Evolutionary conservation across 768 basidiomycete genomes (phyloP).

Genomic region (Suillus cothurnatus): DNA sequence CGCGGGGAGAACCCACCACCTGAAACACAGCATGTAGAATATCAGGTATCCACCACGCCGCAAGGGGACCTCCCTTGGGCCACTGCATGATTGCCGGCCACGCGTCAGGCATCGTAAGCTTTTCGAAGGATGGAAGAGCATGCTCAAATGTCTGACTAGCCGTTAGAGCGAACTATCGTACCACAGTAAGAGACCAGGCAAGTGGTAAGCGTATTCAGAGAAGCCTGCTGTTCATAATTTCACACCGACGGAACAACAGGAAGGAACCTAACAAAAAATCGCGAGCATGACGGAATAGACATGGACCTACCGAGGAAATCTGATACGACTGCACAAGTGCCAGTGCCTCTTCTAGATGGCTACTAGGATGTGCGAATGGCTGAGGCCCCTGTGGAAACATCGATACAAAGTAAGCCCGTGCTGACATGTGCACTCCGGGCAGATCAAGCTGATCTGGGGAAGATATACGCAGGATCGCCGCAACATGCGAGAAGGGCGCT

Average conservation of each 20-base stretch:
- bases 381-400: constrained; percentile 53
- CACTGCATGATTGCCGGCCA: not conserved
- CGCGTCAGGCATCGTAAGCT: too few species aligned
- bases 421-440: constrained; percentile 50
- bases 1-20: not conserved
- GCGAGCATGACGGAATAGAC: not conserved
- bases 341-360: constrained; percentile 55
- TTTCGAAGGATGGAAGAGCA: too few species aligned
- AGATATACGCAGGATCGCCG: constrained; percentile 58
- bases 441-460: constrained; percentile 58
- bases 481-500: constrained; percentile 48
- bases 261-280: not conserved
- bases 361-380: constrained; percentile 41
- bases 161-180: not conserved
- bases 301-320: constrained; percentile 49
- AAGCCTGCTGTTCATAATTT: not conserved
- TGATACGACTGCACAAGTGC: constrained; percentile 49
- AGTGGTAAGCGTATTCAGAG: not conserved
- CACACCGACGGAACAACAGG: not conserved
- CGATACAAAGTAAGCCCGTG: constrained; percentile 42
- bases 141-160: not conserved
- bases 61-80: not conserved
- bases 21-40: not conserved
- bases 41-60: too few species aligned
- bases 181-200: not conserved